Evolutionary conservation across 202 grass and related monocot genomes (phyloP).

Genomic region (Schoenoplectus triqueter): DNA sequence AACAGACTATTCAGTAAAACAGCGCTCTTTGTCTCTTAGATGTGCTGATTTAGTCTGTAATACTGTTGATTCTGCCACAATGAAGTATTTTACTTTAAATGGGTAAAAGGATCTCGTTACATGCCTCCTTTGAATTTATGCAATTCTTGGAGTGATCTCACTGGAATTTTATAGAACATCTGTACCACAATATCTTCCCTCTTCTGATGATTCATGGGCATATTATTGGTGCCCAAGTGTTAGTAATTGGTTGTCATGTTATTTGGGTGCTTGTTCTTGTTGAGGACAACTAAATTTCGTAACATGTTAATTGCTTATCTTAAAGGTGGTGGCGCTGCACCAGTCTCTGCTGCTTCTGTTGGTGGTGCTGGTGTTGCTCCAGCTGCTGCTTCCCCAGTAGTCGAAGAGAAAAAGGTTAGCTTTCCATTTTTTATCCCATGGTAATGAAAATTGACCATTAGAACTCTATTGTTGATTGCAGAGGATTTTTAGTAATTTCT

Average conservation of each 20-base stretch:
- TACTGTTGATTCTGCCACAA: not conserved
- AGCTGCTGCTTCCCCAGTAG: constrained; percentile 41
- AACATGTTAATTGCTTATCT: not conserved
- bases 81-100: not conserved
- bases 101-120: not conserved
- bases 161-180: not conserved
- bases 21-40: too few relatives aligned
- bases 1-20: not conserved
- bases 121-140: not conserved
- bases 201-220: not conserved
- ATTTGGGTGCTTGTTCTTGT: not conserved
- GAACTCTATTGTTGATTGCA: not conserved
- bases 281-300: not conserved
- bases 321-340: constrained; percentile 46
- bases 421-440: not conserved
- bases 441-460: not conserved
- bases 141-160: not conserved
- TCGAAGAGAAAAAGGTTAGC: constrained; percentile 50
- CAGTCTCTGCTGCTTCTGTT: constrained; percentile 35
- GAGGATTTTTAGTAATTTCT: not conserved
- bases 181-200: not conserved
- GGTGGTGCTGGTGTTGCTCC: constrained; percentile 32
- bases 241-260: not conserved
- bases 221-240: not conserved
- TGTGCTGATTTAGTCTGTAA: not conserved